Percentiles rank a stretch among this genome's conserved stretches.
These are phyloP conservation scores for Pseudogymnoascus sp. DNA, from an alignment of 2,329 filamentous ascomycete genomes.

Conservation along the genomic window DNA sequence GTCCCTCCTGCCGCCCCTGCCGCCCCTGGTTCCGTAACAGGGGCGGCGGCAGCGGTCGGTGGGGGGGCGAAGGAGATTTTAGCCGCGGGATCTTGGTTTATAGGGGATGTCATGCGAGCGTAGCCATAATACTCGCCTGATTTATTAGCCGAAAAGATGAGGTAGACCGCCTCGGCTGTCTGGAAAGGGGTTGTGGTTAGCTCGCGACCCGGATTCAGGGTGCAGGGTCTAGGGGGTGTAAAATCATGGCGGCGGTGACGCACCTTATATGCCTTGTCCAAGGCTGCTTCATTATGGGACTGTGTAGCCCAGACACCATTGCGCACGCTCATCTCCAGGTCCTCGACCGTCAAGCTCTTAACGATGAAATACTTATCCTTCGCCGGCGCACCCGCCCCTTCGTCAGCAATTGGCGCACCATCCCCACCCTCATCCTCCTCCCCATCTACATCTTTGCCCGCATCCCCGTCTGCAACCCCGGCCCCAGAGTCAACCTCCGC, in stretches of 20 bases:
- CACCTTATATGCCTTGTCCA: conserved; percentile 80
- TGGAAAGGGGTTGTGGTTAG: conserved; percentile 30
- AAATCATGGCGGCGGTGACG: conserved; percentile 18
- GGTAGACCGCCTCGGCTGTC: conserved; percentile 74
- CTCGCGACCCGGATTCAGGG: neutral
- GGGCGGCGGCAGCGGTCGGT: neutral
- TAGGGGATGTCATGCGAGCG: conserved; percentile 78
- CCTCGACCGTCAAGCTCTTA: conserved; percentile 85
- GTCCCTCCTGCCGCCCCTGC: conserved; percentile 39
- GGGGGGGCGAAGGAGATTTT: conserved; percentile 58
- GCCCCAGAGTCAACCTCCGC: conserved; percentile 29
- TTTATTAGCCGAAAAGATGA: conserved; percentile 95
- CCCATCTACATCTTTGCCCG: conserved; percentile 9
- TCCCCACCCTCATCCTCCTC: conserved; percentile 2
- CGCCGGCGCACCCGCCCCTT: conserved; percentile 20
- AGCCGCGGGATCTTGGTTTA: conserved; percentile 65
- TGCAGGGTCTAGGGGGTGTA: neutral
- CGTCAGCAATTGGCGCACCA: conserved; percentile 11
- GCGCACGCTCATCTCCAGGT: conserved; percentile 77
- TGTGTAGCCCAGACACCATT: conserved; percentile 93
- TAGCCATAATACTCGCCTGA: conserved; percentile 97
- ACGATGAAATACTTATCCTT: conserved; percentile 82
- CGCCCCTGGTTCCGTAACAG: neutral
- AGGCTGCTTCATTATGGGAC: conserved; percentile 74
- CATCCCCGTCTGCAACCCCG: neutral